Base-by-base conservation (phyloP, 768 basidiomycete species). In the Nidula microcarpa region DNA sequence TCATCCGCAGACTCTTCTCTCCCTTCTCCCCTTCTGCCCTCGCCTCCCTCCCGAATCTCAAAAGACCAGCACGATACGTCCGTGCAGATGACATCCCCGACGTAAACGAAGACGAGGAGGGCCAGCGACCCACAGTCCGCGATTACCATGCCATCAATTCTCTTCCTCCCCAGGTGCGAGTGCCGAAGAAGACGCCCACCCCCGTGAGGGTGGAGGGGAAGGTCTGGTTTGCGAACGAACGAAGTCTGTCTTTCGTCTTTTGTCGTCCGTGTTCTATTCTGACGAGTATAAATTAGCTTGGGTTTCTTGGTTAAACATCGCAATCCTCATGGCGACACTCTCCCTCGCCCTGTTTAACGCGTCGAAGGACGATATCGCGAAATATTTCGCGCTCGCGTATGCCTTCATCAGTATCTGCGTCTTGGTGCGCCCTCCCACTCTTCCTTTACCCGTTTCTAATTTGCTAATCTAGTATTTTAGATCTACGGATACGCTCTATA, bases 201-300 rank as follows among this genome's bases (percentile, higher is more conserved):
- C 82, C 87, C 0, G 76, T 98, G 61, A 89, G 85, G 57, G 93
- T 98, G 14, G 94, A 98, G 65, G 86, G 85, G 17, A 98, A 98
- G 63, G 94, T 98, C 47, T 98, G 95, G 94, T 96, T 98, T 66
- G 94, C 94, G 7, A 97, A 97, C 63, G 94, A 98, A 69, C 75
- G 92, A 64, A 94, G 91, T 94, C 46, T 55, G 85, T 70, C 6
- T 48, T n/a, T 10, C 9, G 44, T 48, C 50, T 49, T 49, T 34
- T 49, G 14, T 50, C 13, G 6, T 8, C 10, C 7, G 13, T 30
- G 6, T 11, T 47, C 16, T 50, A 49, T 33, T 49, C 39, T 33
- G 39, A 14, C 51, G 37, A 33, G 33, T 43, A 16, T 32, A 33
- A 37, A 47, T 50, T 50, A 93, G 91, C 96, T 1, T 97, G 94